A percentile compares a stretch with the other conserved stretches of the same genome.
Conservation (phyloP, 345 rosid genomes). For the Psidium friedrichsthalianum region DNA sequence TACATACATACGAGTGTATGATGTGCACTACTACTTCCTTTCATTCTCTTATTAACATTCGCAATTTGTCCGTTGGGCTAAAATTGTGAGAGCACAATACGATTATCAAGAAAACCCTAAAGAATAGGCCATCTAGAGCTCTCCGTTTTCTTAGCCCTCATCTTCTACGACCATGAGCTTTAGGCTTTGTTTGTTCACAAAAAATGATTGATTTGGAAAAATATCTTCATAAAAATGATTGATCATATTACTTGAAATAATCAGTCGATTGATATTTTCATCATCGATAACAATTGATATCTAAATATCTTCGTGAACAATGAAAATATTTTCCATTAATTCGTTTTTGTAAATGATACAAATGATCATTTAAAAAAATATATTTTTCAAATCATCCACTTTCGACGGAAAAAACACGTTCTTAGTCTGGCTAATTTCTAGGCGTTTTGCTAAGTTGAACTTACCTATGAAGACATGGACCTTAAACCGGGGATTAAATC, state of each 20-base stretch:
- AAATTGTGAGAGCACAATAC: background rate
- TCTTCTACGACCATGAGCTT: background rate
- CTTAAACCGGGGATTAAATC: background rate
- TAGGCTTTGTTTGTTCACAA: no score
- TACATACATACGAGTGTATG: background rate
- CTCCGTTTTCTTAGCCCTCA: background rate
- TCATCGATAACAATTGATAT: no score
- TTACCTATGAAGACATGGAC: background rate
- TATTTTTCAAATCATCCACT: no score
- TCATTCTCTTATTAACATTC: background rate
- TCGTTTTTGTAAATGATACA: no score
- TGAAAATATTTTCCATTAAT: no score
- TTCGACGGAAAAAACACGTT: no score
- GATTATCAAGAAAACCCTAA: background rate
- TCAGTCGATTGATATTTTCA: no score
- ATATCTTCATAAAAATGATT: no score
- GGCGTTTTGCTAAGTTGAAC: background rate
- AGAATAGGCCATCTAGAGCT: background rate
- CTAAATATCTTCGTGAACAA: no score
- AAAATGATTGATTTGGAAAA: no score
- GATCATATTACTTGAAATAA: no score
- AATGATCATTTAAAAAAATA: no score
- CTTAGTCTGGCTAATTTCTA: background rate
- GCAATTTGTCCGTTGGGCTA: background rate
- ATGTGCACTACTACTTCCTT: background rate